Percentiles rank a stretch among this genome's conserved stretches.
These are phyloP conservation scores for Amauroascus niger DNA, from an alignment of 2,329 filamentous ascomycete genomes.

Conservation along the genomic window DNA sequence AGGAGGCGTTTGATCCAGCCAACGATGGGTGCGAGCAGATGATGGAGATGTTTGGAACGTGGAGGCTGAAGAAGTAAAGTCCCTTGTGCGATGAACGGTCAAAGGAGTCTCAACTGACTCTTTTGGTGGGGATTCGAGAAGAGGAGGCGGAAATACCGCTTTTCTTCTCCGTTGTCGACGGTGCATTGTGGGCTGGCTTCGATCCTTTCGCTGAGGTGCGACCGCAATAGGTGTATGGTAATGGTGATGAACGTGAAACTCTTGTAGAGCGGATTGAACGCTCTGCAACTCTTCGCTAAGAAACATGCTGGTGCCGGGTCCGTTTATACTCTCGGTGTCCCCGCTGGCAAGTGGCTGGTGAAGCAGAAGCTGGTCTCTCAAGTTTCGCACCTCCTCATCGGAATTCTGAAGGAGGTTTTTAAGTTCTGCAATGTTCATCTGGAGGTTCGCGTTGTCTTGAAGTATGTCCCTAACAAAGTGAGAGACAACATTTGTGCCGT, in stretches of 20 bases:
- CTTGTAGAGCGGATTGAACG: constrained; percentile 49
- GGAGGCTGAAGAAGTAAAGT: constrained; percentile 26
- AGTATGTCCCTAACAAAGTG: constrained; percentile 94
- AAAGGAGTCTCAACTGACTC: constrained; percentile 14
- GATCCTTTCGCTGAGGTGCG: constrained; percentile 43
- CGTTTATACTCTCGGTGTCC: constrained; percentile 16
- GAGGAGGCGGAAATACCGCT: constrained; percentile 45
- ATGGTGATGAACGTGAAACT: constrained; percentile 89
- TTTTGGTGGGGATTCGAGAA: constrained; percentile 27
- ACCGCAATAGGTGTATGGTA: constrained; percentile 62
- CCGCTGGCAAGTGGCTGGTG: constrained; percentile 50
- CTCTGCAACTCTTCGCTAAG: constrained; percentile 63
- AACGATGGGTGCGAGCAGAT: constrained; percentile 49
- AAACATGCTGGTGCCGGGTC: constrained; percentile 40
- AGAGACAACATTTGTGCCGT: constrained; percentile 65
- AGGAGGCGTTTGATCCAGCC: constrained; percentile 53
- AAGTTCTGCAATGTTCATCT: constrained; percentile 82
- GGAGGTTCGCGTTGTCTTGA: constrained; percentile 87
- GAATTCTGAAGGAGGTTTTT: constrained; percentile 83
- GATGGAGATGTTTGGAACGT: constrained; percentile 32
- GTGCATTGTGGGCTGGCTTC: constrained; percentile 34
- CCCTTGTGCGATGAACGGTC: constrained; percentile 25
- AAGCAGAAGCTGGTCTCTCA: constrained; percentile 69
- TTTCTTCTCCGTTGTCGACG: constrained; percentile 65
- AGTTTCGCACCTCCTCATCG: constrained; percentile 82